Evolutionary conservation across 129 eudicot genomes (phyloP).

Genomic region (Silybum marianum): DNA sequence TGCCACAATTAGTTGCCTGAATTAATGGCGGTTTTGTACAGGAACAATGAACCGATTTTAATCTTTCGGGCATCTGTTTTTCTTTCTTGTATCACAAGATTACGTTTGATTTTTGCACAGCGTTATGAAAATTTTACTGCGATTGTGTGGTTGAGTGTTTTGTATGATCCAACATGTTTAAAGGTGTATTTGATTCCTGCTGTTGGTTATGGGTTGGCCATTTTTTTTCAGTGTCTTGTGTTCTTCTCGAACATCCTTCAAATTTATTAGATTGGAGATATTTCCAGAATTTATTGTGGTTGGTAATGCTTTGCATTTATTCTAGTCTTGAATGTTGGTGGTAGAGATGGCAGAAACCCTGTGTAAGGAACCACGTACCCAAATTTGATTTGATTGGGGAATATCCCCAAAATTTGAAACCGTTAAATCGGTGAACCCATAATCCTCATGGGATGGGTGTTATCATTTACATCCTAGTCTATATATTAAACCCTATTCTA

Average conservation of each 20-base stretch:
- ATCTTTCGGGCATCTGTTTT: slow-evolving; percentile 1
- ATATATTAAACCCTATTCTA: too few relatives aligned
- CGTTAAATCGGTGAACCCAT: too few relatives aligned
- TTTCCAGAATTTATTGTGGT: background rate
- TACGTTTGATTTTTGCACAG: background rate
- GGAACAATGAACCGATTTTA: slow-evolving; percentile 8
- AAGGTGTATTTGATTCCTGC: background rate
- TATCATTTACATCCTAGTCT: too few relatives aligned
- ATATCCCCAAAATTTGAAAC: too few relatives aligned
- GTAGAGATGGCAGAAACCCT: too few relatives aligned
- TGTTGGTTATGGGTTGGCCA: background rate
- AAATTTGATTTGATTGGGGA: too few relatives aligned
- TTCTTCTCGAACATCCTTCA: too few relatives aligned
- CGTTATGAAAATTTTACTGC: background rate
- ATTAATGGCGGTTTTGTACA: slow-evolving; percentile 20
- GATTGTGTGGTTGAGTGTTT: background rate
- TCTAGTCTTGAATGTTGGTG: background rate
- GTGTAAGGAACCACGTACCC: too few relatives aligned
- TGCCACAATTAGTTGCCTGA: slow-evolving; percentile 28
- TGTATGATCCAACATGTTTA: background rate
- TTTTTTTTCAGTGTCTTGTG: background rate
- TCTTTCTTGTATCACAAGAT: background rate
- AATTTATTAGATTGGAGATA: background rate
- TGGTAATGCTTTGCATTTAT: background rate
- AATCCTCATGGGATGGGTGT: too few relatives aligned